Evolutionary conservation across 139 green algal species (phyloP), one percentile per base, ranked within the genome.

Genomic region (Monoraphidium neglectum): DNA sequence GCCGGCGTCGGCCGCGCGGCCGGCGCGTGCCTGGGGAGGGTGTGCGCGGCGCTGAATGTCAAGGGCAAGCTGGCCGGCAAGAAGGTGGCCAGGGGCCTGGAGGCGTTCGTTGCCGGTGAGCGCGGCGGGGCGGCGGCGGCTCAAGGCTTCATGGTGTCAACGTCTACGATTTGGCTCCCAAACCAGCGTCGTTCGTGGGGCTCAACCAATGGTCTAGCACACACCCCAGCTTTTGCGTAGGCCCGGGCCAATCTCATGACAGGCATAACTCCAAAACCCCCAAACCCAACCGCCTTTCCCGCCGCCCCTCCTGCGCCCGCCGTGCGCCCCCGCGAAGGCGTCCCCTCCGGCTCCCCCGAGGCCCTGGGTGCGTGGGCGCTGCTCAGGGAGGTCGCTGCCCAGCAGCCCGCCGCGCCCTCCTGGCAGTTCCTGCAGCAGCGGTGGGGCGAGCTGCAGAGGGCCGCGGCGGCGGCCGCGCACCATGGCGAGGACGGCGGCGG

Each of bases 361-460:
- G 77, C 65, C n/a, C 24, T 72, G 10, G 90, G 90, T 18, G 83
- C 83, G 4, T 95, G 89, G 89, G 70, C 86, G 43, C 62, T 95
- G 71, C 80, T 94, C 28, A 76, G 72, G 32, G 85, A 92, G 71
- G 72, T 95, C 4, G 79, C 90, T 6, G 80, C 70, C 1, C 80
- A 86, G 47, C 87, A 90, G 26, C 72, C 88, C 1, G 35, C 63
- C 18, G 90, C 90, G 0, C 82, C 87, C 30, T 92, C 78, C 36
- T 96, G 91, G 91, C 63, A 86, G 61, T 96, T 96, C 71, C 84
- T 96, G 66, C 77, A 91, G 74, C 76, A 81, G 24, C 71, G 74
- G 28, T 94, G 86, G 87, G 30, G 21, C 16, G 60, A 68, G 30
- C 68, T 89, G 68, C 80, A 84, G 66, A 79, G 43, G 51, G 21